Conservation (phyloP, 805 yeast species). For the Metschnikowia chrysomelidarum region DNA sequence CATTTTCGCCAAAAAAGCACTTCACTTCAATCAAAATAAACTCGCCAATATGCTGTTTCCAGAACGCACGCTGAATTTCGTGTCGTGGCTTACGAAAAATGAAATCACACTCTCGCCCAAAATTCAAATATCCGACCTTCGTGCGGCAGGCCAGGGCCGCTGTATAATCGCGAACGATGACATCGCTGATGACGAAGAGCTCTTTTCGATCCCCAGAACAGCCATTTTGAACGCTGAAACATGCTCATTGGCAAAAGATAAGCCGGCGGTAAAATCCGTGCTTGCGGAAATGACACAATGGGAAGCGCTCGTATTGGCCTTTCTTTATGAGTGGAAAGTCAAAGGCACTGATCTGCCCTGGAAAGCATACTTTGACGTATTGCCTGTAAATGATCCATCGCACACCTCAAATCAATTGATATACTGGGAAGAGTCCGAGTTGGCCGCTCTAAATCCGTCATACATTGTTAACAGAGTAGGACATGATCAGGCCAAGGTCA, state of each 20-base stretch:
- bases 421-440: slow-evolving; percentile 73
- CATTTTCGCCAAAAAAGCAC: too few relatives aligned
- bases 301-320: slow-evolving; percentile 71
- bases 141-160: slow-evolving; percentile 66
- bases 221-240: slow-evolving; percentile 59
- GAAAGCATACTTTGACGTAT: slow-evolving; percentile 66
- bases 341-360: slow-evolving; percentile 53
- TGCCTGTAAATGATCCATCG: slow-evolving; percentile 51
- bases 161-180: slow-evolving; percentile 66
- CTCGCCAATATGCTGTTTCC: slow-evolving; percentile 10
- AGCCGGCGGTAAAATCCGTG: slow-evolving; percentile 30
- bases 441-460: slow-evolving; percentile 62
- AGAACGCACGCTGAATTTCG: slow-evolving; percentile 22
- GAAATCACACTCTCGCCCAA: slow-evolving; percentile 54
- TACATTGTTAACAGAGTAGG: slow-evolving; percentile 71
- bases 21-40: too few relatives aligned
- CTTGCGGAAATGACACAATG: slow-evolving; percentile 58
- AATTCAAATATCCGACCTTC: slow-evolving; percentile 57
- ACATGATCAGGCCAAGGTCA: slow-evolving; percentile 56
- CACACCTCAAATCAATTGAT: slow-evolving; percentile 61
- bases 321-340: slow-evolving; percentile 57
- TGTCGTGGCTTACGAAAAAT: slow-evolving; percentile 26
- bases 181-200: slow-evolving; percentile 57
- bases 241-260: slow-evolving; percentile 40
- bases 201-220: slow-evolving; percentile 68